Evolutionary conservation across 305 asterid genomes (phyloP).

Genomic region (Fraxinus albicans): DNA sequence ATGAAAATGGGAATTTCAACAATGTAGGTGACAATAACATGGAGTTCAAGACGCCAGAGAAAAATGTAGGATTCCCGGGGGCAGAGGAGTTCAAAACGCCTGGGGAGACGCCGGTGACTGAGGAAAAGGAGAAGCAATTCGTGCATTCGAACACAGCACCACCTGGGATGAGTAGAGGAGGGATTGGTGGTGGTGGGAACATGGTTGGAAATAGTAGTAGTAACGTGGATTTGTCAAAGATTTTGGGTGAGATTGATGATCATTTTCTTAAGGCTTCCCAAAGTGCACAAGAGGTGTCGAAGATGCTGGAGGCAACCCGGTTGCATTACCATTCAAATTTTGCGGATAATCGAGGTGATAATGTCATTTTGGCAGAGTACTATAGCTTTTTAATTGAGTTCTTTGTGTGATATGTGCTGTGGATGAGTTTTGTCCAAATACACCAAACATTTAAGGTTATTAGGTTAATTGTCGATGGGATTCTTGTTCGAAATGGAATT

Average conservation of each 20-base stretch:
- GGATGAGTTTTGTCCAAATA: background rate
- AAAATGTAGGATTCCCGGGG: conserved; percentile 38
- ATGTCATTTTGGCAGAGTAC: background rate
- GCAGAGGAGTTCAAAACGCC: conserved; percentile 54
- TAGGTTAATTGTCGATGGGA: background rate
- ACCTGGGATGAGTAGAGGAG: conserved; percentile 44
- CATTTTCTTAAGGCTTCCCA: conserved; percentile 88
- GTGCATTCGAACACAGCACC: conserved; percentile 91
- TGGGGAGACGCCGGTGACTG: conserved; percentile 47
- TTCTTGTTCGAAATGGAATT: background rate
- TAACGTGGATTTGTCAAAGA: conserved; percentile 70
- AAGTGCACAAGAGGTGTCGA: conserved; percentile 86
- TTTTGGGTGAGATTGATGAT: conserved; percentile 77
- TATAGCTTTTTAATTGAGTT: background rate
- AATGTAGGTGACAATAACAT: conserved; percentile 16
- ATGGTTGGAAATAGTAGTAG: conserved; percentile 33
- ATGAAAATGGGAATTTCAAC: conserved; percentile 23
- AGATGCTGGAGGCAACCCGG: conserved; percentile 92
- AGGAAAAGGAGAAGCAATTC: conserved; percentile 43
- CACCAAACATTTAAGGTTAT: background rate
- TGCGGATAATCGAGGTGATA: conserved; percentile 83
- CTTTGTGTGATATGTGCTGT: background rate
- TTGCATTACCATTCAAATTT: conserved; percentile 96
- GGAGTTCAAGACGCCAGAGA: conserved; percentile 77
- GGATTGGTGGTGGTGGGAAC: conserved; percentile 18